phyloP scores from a whole-genome alignment of 371 early-diverging fungal genomes.

The Lichtheimia ramosa region DNA sequence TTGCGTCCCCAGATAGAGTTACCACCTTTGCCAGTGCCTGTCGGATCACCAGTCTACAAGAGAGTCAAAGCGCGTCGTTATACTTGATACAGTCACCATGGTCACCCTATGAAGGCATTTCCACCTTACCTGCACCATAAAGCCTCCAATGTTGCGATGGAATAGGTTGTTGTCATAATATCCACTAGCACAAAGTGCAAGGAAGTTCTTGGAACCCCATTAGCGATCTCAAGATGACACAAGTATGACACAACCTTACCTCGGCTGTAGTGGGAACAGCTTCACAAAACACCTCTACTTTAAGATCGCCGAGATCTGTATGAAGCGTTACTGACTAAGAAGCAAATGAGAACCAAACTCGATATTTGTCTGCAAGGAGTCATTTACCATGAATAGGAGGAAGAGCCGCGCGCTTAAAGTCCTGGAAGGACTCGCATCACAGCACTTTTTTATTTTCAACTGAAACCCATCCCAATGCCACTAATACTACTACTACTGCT shows the following conservation, averaged over 20 bases:
- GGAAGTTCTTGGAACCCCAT: slow-evolving; percentile 73
- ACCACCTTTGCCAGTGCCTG: slow-evolving; percentile 88
- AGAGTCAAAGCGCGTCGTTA: not conserved
- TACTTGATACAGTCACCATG: not conserved
- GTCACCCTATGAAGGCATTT: not conserved
- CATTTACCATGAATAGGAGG: too few relatives aligned
- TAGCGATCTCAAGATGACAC: not conserved
- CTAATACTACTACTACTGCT: not conserved
- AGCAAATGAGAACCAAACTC: not conserved
- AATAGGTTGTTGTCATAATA: slow-evolving; percentile 89
- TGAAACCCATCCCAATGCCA: not conserved
- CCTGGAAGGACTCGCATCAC: not conserved
- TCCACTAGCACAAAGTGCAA: slow-evolving; percentile 91
- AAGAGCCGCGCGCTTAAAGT: too few relatives aligned
- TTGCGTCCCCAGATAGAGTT: slow-evolving; percentile 83
- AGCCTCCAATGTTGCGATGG: slow-evolving; percentile 88
- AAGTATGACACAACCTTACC: slow-evolving; percentile 37
- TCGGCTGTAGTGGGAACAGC: slow-evolving; percentile 84
- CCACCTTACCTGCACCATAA: slow-evolving; percentile 79
- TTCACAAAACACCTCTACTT: slow-evolving; percentile 82
- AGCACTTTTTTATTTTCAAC: not conserved
- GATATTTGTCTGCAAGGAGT: not conserved
- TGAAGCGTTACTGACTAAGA: slow-evolving; percentile 78
- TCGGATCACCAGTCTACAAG: slow-evolving; percentile 84
- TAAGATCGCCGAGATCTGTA: slow-evolving; percentile 92